Conservation (phyloP, 805 yeast species). For the Nakazawaea pomicola region DNA sequence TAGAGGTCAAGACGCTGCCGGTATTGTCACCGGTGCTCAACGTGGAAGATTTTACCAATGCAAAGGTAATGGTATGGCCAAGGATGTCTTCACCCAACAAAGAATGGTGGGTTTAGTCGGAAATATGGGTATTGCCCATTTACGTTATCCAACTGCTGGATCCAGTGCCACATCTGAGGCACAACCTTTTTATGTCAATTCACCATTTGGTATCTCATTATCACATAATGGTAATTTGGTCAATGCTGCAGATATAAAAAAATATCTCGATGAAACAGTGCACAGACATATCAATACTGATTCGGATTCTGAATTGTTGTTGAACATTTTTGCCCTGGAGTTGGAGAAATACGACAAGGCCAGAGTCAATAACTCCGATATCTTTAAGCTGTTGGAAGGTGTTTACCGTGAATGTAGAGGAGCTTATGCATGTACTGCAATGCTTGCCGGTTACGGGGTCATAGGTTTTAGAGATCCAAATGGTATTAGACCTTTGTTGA, state of each 20-base stretch:
- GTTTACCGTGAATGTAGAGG: constrained; percentile 82
- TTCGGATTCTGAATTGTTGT: constrained; percentile 85
- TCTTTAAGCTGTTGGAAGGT: constrained; percentile 80
- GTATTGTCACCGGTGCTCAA: constrained; percentile 91
- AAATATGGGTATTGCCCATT: constrained; percentile 91
- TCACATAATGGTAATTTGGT: constrained; percentile 95
- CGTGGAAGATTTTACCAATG: constrained; percentile 95
- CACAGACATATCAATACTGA: constrained; percentile 98
- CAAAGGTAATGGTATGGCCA: constrained; percentile 98
- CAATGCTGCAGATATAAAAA: constrained; percentile 71
- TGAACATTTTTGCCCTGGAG: constrained; percentile 89
- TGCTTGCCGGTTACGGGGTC: constrained; percentile 94
- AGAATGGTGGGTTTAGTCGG: constrained; percentile 81
- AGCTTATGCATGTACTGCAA: constrained; percentile 94
- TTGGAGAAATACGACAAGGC: constrained; percentile 87
- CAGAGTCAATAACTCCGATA: constrained; percentile 86
- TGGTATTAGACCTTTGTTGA: constrained; percentile 87
- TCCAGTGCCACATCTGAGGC: constrained; percentile 95
- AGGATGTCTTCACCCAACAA: constrained; percentile 87
- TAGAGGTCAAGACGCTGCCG: constrained; percentile 99
- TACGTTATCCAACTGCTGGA: constrained; percentile 97
- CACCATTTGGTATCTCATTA: constrained; percentile 89
- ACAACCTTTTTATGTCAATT: constrained; percentile 96
- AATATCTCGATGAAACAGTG: constrained; percentile 84
- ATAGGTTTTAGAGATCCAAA: constrained; percentile 97